These are phyloP conservation scores for Dioscorea alata DNA, from an alignment of 106 monocot species.

Conservation along the genomic window DNA sequence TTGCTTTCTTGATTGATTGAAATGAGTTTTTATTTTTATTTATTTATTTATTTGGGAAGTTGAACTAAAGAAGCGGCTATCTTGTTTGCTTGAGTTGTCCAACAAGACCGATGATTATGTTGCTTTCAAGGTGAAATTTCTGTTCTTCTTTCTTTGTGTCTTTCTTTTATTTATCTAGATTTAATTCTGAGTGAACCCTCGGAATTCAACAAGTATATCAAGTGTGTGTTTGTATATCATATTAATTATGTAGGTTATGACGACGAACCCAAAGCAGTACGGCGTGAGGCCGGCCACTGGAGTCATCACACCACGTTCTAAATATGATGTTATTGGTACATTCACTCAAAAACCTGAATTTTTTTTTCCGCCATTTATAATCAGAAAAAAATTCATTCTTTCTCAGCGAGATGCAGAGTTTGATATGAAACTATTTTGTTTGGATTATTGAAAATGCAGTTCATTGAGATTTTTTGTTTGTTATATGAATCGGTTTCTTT, in stretches of 20 bases:
- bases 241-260: slow-evolving; percentile 79
- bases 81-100: slow-evolving; percentile 72
- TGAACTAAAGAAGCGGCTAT: slow-evolving; percentile 90
- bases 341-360: no score
- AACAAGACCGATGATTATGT: slow-evolving; percentile 75
- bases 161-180: slow-evolving; percentile 1
- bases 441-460: no score
- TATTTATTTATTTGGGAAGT: slow-evolving; percentile 34
- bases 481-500: no score
- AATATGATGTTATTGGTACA: slow-evolving; percentile 59
- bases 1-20: background rate
- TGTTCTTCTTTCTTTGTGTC: background rate
- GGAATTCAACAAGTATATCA: background rate
- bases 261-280: slow-evolving; percentile 81
- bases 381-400: background rate
- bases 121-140: slow-evolving; percentile 65
- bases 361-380: no score
- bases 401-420: background rate
- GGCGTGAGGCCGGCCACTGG: slow-evolving; percentile 74
- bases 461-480: background rate
- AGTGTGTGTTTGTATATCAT: background rate
- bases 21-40: slow-evolving; percentile 6
- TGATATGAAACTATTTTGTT: background rate
- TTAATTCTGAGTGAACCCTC: no score
- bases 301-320: slow-evolving; percentile 49